These are phyloP conservation scores for Cordyceps fumosorosea DNA, from an alignment of 2,329 filamentous ascomycete species.

Conservation along the genomic window DNA sequence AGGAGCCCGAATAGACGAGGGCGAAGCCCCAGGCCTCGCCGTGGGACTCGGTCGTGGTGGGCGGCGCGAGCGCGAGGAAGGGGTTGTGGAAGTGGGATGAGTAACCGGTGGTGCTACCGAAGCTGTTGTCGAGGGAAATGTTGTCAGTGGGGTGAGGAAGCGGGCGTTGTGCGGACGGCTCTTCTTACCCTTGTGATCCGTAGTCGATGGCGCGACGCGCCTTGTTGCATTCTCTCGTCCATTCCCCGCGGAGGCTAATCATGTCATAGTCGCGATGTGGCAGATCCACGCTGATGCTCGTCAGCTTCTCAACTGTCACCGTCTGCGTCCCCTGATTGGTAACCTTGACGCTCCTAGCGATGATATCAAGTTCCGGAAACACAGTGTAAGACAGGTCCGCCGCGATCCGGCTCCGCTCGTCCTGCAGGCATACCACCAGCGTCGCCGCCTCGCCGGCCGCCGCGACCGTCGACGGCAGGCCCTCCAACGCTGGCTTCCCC, in stretches of 20 bases:
- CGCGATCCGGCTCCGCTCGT: no score
- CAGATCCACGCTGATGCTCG: no score
- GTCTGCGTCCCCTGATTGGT: no score
- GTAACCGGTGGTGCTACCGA: conserved; percentile 55
- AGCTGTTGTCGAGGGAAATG: conserved; percentile 30
- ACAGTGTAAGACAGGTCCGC: no score
- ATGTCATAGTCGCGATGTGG: no score
- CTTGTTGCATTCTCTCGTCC: conserved; percentile 50
- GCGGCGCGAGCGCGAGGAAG: conserved; percentile 51
- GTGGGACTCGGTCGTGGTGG: conserved; percentile 51
- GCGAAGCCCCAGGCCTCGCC: conserved; percentile 60
- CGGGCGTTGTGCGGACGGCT: neutral
- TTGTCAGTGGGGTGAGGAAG: neutral
- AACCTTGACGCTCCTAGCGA: no score
- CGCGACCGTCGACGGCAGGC: no score
- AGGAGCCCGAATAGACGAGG: conserved; percentile 59
- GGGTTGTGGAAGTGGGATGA: conserved; percentile 59
- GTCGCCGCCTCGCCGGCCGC: no score
- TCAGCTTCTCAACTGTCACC: no score
- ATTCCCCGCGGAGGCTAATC: conserved; percentile 54
- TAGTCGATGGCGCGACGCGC: conserved; percentile 49
- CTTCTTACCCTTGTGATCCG: conserved; percentile 44
- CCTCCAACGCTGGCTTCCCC: no score
- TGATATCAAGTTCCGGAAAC: no score
- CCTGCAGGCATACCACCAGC: no score